Evolutionary conservation across 1,139 yeast genomes (phyloP), one percentile per base, ranked within the genome.

Genomic region (Pichia sp.): DNA sequence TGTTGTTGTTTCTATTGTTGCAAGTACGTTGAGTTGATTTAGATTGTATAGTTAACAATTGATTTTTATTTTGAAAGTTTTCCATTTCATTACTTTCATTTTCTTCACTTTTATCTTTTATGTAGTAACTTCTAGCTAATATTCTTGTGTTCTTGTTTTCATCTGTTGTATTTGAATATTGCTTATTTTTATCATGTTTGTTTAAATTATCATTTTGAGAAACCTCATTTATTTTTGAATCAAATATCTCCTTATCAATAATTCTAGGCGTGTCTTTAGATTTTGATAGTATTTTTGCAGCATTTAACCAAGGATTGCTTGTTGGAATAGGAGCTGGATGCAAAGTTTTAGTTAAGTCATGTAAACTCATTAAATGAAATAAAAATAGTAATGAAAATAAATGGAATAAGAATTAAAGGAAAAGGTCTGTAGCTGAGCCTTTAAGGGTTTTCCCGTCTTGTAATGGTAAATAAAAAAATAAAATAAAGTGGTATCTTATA

Each of bases 321-420:
- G 34, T 16, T 2, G 55, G 55, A 27, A 49, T 45, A 4, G 55
- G 55, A 8, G 55, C 55, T n/a, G 55, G 55, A 5, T 50, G 52
- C 18, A 52, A 26, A 15, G 29, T 32, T 20, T 43, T 44, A 13
- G 50, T 35, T 11, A 47, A 15, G 15, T 40, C 45, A 16, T 47
- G 47, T 11, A 44, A 37, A 37, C 35, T 46, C 46, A 46, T 36
- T 23, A 13, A 34, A 34, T 34, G 15, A 18, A 18, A 34, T 34
- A 34, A 18, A 18, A 16, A 34, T 9, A 18, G 11, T 18, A 8
- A 34, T 5, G 7, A 18, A 3, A 15, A 30, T 7, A 30, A 30
- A n/a, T 30, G 9, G 8, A 7, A n/a, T 15, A 16, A 11, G 15
- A 36, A 7, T 20, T 36, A 2, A 4, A 23, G 9, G 11, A 18